Evolutionary conservation across 768 basidiomycete species (phyloP), one percentile per base, ranked within the genome.

Genomic region (Phlegmacium glaucopus): DNA sequence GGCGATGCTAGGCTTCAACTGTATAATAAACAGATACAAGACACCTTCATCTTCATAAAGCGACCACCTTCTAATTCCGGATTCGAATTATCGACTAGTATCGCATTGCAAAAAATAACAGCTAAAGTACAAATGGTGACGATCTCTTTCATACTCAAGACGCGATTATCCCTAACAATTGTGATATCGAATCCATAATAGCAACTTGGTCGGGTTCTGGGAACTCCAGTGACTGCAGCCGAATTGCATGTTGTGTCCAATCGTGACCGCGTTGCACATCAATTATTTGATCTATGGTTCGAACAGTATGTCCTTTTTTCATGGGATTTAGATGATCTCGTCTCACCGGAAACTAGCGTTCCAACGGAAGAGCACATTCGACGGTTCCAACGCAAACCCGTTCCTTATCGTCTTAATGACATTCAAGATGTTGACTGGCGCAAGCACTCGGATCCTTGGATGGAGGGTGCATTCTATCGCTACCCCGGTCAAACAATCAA

Each of bases 171-270:
- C 12, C 42, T 13, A 13, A 10, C 12, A 17, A 13, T 2, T 17
- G 39, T 13, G 28, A 2, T 6, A 25, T 11, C 6, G 38, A 29
- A 16, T 10, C 22, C 26, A 6, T 26, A 32, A 15, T 36, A 86
- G 84, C 83, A 84, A 79, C 58, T 82, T 9, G 84, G 84, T 4
- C 65, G 79, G 34, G 58, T 86, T 18, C 71, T 77, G 40, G 73
- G 77, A 30, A 65, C 74, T 0, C 75, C 80, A 0, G 71, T 83
- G 0, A 63, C 65, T 9, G 70, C 69, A 6, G 72, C 85, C 30
- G 84, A 86, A 51, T 71, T 85, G 7, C 84, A 85, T 57, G 84
- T 86, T 4, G 76, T 85, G 9, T 85, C 84, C 0, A 84, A 85
- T 56, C 68, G 83, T 10, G 83, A 85, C 59, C 75, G 80, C 9